A percentile compares a stretch with the other conserved stretches of the same genome.
Conservation (phyloP, 805 yeast genomes). For the Babjeviella inositovora region DNA sequence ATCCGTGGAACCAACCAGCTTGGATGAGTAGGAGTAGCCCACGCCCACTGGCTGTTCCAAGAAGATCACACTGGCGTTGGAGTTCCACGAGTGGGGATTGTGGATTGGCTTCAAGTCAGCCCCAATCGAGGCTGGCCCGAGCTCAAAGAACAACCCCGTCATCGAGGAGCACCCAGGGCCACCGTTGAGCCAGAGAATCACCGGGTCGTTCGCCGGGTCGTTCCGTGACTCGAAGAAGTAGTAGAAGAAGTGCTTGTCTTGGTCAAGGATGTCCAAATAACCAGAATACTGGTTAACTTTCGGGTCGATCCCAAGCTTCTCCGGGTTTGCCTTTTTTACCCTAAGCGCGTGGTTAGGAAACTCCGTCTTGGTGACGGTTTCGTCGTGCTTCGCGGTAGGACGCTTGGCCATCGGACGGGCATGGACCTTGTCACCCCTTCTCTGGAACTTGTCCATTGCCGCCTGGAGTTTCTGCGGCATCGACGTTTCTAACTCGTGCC, state of each 20-base stretch:
- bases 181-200: constrained; percentile 81
- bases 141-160: constrained; percentile 80
- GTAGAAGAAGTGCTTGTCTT: constrained; percentile 77
- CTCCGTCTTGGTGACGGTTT: constrained; percentile 17
- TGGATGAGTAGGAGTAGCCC: constrained; percentile 73
- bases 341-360: constrained; percentile 29
- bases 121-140: constrained; percentile 75
- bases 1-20: constrained; percentile 45
- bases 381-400: constrained; percentile 7
- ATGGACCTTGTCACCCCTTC: no score
- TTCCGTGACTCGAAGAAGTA: constrained; percentile 90
- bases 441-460: no score
- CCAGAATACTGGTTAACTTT: constrained; percentile 68
- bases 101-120: constrained; percentile 46
- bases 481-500: no score
- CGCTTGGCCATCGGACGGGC: no score
- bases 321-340: constrained; percentile 29
- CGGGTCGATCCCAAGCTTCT: constrained; percentile 36
- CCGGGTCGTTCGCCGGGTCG: constrained; percentile 76
- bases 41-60: constrained; percentile 91
- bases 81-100: constrained; percentile 86
- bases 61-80: constrained; percentile 78
- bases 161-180: constrained; percentile 94
- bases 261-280: constrained; percentile 50
- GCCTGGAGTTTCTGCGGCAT: no score